phyloP scores from a whole-genome alignment of 371 early-diverging fungal species.

The Mucor sp. region DNA sequence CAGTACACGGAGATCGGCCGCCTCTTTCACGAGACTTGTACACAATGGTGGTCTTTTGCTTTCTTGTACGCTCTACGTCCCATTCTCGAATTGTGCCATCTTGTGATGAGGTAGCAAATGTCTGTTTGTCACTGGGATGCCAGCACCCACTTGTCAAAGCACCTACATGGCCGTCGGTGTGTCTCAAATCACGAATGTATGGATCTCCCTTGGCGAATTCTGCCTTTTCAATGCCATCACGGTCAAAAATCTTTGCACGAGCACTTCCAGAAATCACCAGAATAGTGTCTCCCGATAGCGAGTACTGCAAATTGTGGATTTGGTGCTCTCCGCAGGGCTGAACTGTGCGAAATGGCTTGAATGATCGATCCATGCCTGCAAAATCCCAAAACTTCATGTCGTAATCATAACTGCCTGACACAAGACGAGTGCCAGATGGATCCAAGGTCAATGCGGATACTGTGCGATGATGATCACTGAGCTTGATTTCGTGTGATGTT shows the following conservation, averaged over 20 bases:
- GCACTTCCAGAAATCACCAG: conserved; percentile 78
- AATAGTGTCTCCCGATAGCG: conserved; percentile 75
- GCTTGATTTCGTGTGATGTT: conserved; percentile 65
- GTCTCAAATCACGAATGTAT: conserved; percentile 86
- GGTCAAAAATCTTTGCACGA: conserved; percentile 76
- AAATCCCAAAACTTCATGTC: conserved; percentile 92
- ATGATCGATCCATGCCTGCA: conserved; percentile 80
- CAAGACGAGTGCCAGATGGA: conserved; percentile 79
- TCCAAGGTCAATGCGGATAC: conserved; percentile 85
- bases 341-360: conserved; percentile 78
- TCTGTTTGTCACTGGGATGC: conserved; percentile 73
- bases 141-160: conserved; percentile 80
- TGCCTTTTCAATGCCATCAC: conserved; percentile 73
- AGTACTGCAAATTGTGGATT: conserved; percentile 84
- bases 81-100: conserved; percentile 92
- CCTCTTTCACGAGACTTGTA: conserved; percentile 79
- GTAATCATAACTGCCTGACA: conserved; percentile 84
- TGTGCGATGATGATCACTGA: conserved; percentile 72
- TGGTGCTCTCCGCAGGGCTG: conserved; percentile 85
- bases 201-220: conserved; percentile 93
- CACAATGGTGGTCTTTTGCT: conserved; percentile 77
- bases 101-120: conserved; percentile 78
- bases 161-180: conserved; percentile 90
- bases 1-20: conserved; percentile 67
- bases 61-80: conserved; percentile 76